Percentiles rank a stretch among this genome's conserved stretches.
phyloP scores from a whole-genome alignment of 768 basidiomycete genomes.

The Aureoboletus auriporus region DNA sequence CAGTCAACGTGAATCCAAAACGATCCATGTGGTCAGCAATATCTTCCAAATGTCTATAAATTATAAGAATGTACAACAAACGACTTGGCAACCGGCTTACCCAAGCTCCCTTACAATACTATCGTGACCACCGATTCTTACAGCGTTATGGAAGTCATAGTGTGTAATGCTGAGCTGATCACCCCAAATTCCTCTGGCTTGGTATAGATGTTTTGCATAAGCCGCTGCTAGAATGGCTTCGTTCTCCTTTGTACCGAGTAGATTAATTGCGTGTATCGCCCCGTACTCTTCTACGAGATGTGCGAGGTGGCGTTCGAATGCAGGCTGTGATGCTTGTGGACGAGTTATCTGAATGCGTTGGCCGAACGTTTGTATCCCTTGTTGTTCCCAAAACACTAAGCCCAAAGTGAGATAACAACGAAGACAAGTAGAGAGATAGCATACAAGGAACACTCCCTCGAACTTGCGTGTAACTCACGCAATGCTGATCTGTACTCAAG shows the following conservation, averaged over 20 bases:
- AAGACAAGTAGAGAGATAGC: conserved; percentile 26
- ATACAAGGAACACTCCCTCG: conserved; percentile 92
- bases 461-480: conserved; percentile 90
- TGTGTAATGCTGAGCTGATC: conserved; percentile 77
- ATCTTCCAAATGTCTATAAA: conserved; percentile 53
- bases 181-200: conserved; percentile 56
- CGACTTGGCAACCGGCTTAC: conserved; percentile 29
- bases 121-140: conserved; percentile 82
- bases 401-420: conserved; percentile 9
- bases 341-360: conserved; percentile 93
- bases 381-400: conserved; percentile 98
- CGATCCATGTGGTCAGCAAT: conserved; percentile 64
- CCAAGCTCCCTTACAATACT: conserved; percentile 72
- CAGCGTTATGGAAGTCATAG: conserved; percentile 91
- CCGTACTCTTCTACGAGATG: conserved; percentile 86
- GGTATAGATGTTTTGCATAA: conserved; percentile 76
- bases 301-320: conserved; percentile 91
- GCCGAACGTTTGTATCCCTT: conserved; percentile 91
- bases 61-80: conserved; percentile 4
- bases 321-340: conserved; percentile 93
- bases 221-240: conserved; percentile 80
- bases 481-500: conserved; percentile 81
- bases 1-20: conserved; percentile 84
- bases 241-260: conserved; percentile 89
- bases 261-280: conserved; percentile 81